These are phyloP conservation scores for Hysterangium stoloniferum DNA, from an alignment of 768 basidiomycete genomes.

Conservation along the genomic window DNA sequence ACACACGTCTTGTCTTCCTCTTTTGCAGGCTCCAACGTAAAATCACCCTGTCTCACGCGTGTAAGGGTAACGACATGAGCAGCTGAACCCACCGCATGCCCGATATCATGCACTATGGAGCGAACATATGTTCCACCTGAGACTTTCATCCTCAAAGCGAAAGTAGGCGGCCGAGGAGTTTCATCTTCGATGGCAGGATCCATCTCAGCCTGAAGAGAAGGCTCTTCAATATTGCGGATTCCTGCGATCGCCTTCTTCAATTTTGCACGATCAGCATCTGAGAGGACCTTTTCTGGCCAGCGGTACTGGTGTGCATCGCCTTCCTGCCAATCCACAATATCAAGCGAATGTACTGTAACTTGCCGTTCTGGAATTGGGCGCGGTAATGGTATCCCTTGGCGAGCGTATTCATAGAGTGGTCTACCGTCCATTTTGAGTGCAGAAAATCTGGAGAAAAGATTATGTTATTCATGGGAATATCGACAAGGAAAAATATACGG, in stretches of 20 bases:
- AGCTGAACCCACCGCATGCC: constrained; percentile 72
- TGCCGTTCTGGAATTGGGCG: constrained; percentile 86
- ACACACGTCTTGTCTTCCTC: constrained; percentile 55
- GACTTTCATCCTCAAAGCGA: constrained; percentile 86
- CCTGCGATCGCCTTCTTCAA: constrained; percentile 52
- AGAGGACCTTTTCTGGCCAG: constrained; percentile 68
- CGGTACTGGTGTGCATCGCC: constrained; percentile 66
- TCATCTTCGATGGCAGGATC: constrained; percentile 17
- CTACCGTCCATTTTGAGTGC: constrained; percentile 98
- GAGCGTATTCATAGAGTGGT: constrained; percentile 92
- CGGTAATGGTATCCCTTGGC: constrained; percentile 83
- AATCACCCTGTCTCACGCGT: constrained; percentile 84
- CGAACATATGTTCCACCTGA: constrained; percentile 97
- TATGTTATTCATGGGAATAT: constrained; percentile 1
- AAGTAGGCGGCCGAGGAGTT: constrained; percentile 52
- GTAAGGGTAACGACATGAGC: constrained; percentile 91
- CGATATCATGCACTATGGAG: constrained; percentile 90
- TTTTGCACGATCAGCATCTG: constrained; percentile 58
- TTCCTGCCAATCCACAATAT: constrained; percentile 65
- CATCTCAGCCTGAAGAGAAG: constrained; percentile 27
- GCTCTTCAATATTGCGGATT: constrained; percentile 34
- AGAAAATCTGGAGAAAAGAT: constrained; percentile 61
- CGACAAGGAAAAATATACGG: constrained; percentile 16
- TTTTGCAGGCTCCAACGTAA: constrained; percentile 41
- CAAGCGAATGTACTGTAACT: constrained; percentile 74